Percentiles rank a stretch among this genome's conserved stretches.
Evolutionary conservation across 2,329 filamentous ascomycete species (phyloP).

Genomic region (Talaromyces sp.): DNA sequence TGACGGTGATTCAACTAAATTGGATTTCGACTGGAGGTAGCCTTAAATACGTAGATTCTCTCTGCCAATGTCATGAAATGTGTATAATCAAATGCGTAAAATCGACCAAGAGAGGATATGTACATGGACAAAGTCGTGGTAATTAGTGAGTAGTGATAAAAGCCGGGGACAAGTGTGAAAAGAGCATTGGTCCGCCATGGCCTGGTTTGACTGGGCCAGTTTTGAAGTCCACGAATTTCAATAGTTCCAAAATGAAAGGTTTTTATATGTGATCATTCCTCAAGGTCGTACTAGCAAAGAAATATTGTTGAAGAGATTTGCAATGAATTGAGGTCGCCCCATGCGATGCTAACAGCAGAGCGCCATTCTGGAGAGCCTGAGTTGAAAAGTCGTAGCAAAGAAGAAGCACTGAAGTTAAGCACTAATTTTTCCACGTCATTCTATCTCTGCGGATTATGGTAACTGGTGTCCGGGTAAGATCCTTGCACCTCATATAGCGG

Average conservation of each 20-base stretch:
- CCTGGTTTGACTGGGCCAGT: not conserved
- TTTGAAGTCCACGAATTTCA: not conserved
- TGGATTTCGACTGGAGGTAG: not conserved
- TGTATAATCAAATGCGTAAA: not conserved
- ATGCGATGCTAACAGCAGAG: not conserved
- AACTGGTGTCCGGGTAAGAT: not conserved
- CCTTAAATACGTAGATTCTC: not conserved
- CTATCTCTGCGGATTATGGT: not conserved
- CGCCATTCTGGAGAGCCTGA: not conserved
- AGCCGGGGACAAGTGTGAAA: not conserved
- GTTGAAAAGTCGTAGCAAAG: not conserved
- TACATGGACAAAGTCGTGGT: not conserved
- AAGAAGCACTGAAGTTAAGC: not conserved
- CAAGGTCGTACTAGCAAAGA: not conserved
- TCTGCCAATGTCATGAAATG: not conserved
- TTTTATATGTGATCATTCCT: not conserved
- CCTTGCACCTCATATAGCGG: constrained; percentile 1
- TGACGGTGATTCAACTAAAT: not conserved
- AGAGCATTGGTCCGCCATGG: not conserved
- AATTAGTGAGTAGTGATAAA: not conserved
- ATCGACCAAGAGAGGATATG: not conserved
- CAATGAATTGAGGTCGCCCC: not conserved
- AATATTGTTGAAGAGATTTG: not conserved
- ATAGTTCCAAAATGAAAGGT: not conserved
- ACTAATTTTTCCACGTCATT: too few relatives aligned